Conservation (phyloP, 257 asterid genomes). For the Orobanche coerulescens region DNA sequence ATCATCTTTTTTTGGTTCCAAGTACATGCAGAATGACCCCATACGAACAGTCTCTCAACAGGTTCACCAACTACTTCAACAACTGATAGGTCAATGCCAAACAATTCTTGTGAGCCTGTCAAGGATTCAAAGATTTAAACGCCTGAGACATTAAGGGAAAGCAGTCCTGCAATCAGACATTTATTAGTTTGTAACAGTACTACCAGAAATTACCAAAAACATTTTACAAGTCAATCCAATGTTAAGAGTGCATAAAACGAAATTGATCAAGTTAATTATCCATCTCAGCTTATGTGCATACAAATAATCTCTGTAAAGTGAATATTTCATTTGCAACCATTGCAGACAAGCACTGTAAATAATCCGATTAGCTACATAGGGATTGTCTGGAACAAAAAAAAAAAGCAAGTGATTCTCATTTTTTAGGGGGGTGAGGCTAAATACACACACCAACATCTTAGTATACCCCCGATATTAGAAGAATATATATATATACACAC, state of each 20-base stretch:
- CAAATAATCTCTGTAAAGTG: not conserved
- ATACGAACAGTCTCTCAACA: slow-evolving; percentile 73
- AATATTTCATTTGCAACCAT: not conserved
- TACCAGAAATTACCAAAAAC: slow-evolving; percentile 20
- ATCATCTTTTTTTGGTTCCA: slow-evolving; percentile 43
- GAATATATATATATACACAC: no score
- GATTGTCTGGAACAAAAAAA: no score
- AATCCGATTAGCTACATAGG: not conserved
- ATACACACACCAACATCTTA: no score
- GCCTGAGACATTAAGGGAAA: slow-evolving; percentile 60
- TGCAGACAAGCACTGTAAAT: not conserved
- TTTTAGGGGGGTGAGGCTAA: no score
- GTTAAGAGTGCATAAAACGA: not conserved
- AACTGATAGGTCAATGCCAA: slow-evolving; percentile 35
- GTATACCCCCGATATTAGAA: no score
- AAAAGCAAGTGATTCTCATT: no score
- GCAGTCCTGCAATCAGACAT: slow-evolving; percentile 60
- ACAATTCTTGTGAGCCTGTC: slow-evolving; percentile 58
- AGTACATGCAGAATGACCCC: slow-evolving; percentile 90
- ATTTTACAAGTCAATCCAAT: not conserved
- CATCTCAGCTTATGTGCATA: not conserved
- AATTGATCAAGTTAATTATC: not conserved
- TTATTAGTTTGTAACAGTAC: slow-evolving; percentile 34
- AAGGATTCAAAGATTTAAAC: slow-evolving; percentile 78
- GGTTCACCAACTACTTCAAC: slow-evolving; percentile 60